A percentile compares a stretch with the other conserved stretches of the same genome.
phyloP scores from a whole-genome alignment of 192 early-diverging fungal species.

The Mortierella alpina region DNA sequence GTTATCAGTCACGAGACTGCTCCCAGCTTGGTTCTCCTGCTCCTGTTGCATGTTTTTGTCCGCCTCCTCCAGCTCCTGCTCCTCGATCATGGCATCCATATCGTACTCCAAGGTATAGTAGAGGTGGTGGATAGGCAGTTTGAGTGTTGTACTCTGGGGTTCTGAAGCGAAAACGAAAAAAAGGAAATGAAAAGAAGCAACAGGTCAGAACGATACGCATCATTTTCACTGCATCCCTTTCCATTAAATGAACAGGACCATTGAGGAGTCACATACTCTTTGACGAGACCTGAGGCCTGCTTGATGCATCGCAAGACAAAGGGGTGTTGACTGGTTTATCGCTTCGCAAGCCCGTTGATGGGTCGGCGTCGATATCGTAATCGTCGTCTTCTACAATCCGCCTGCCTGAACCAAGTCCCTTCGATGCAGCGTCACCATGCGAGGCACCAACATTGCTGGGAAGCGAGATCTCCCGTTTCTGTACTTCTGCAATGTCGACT shows the following conservation, averaged over 20 bases:
- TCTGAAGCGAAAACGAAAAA: neutral
- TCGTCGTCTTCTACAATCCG: conserved; percentile 48
- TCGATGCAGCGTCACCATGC: neutral
- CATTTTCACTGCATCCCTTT: no score
- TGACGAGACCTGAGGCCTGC: neutral
- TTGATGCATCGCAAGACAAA: neutral
- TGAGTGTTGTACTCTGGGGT: conserved; percentile 28
- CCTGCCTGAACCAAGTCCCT: conserved; percentile 31
- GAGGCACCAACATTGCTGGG: neutral
- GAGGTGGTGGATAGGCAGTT: conserved; percentile 67
- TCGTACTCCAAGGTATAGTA: conserved; percentile 79
- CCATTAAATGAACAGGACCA: neutral
- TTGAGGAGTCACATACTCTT: neutral
- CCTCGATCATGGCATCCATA: conserved; percentile 63
- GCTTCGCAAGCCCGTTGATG: conserved; percentile 4
- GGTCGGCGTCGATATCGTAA: conserved; percentile 30
- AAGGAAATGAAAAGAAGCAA: neutral
- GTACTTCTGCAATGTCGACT: conserved; percentile 39
- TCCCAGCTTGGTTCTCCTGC: conserved; percentile 36
- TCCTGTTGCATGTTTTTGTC: conserved; percentile 40
- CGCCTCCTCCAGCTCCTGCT: conserved; percentile 55
- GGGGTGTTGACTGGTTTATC: neutral
- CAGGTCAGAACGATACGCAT: neutral
- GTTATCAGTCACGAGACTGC: conserved; percentile 23
- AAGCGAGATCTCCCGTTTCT: conserved; percentile 3